Conservation (phyloP, 2,329 filamentous ascomycete species). For the Venturia asperata region DNA sequence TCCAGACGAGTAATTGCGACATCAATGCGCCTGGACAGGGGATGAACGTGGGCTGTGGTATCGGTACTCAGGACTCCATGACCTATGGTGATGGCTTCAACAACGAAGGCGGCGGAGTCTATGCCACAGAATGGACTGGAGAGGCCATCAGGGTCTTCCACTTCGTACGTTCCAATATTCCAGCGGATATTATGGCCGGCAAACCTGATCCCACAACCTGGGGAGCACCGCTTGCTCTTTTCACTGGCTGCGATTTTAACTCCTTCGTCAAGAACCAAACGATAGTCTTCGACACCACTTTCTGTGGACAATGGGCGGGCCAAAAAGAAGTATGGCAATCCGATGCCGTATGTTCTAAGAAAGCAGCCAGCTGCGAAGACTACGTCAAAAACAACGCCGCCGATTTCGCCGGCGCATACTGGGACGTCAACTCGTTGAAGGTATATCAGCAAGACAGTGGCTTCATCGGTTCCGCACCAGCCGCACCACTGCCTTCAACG, state of each 20-base stretch:
- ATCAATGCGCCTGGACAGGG: constrained; percentile 35
- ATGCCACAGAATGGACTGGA: constrained; percentile 57
- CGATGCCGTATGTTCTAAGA: constrained; percentile 51
- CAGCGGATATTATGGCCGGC: constrained; percentile 53
- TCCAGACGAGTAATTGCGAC: constrained; percentile 45
- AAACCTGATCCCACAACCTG: constrained; percentile 61
- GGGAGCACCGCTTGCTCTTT: constrained; percentile 61
- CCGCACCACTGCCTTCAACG: neutral
- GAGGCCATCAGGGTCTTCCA: constrained; percentile 70
- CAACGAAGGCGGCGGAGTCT: constrained; percentile 38
- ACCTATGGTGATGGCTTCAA: constrained; percentile 51
- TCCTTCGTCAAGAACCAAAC: constrained; percentile 63
- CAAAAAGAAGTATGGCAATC: constrained; percentile 49
- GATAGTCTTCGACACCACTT: constrained; percentile 74
- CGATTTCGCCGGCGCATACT: constrained; percentile 67
- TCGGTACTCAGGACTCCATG: constrained; percentile 33
- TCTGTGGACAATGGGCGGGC: constrained; percentile 86
- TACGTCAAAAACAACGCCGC: constrained; percentile 65
- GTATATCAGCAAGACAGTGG: constrained; percentile 28
- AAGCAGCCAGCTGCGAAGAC: constrained; percentile 59
- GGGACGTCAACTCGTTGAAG: constrained; percentile 52
- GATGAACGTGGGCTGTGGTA: constrained; percentile 38
- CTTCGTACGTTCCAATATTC: constrained; percentile 64
- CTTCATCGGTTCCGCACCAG: constrained; percentile 12
- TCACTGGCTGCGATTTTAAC: constrained; percentile 63